These are phyloP conservation scores for Sphaceloma murrayae DNA, from an alignment of 2,329 filamentous ascomycete genomes.

Conservation along the genomic window DNA sequence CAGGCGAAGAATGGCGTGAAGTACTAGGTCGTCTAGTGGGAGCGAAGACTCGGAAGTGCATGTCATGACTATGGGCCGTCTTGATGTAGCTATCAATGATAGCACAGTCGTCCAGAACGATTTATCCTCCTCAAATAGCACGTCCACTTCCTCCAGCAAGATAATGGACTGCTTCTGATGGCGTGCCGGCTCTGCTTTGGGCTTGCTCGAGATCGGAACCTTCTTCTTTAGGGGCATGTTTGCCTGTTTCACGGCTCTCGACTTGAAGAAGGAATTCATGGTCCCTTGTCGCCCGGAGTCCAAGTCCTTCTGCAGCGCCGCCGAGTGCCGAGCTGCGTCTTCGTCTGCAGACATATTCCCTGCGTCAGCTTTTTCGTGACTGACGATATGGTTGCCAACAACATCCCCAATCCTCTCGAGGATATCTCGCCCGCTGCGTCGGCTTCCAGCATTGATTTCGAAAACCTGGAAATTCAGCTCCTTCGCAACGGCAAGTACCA, in stretches of 20 bases:
- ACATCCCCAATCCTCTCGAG: slow-evolving; percentile 91
- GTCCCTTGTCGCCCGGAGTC: slow-evolving; percentile 65
- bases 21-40: slow-evolving; percentile 60
- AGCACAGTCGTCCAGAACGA: slow-evolving; percentile 84
- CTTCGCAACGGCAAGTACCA: slow-evolving; percentile 82
- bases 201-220: slow-evolving; percentile 24
- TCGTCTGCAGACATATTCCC: slow-evolving; percentile 26
- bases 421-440: slow-evolving; percentile 80
- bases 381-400: slow-evolving; percentile 88
- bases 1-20: slow-evolving; percentile 79
- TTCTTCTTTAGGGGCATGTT: slow-evolving; percentile 23
- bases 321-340: slow-evolving; percentile 30
- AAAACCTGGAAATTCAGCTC: slow-evolving; percentile 91
- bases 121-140: slow-evolving; percentile 91
- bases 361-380: slow-evolving; percentile 33
- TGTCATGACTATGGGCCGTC: slow-evolving; percentile 85
- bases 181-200: slow-evolving; percentile 26
- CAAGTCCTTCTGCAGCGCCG: slow-evolving; percentile 48
- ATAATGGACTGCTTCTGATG: slow-evolving; percentile 88
- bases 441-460: slow-evolving; percentile 77
- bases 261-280: slow-evolving; percentile 72
- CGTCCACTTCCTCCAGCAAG: slow-evolving; percentile 83
- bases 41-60: slow-evolving; percentile 87
- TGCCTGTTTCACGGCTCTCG: slow-evolving; percentile 23
- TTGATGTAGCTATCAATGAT: slow-evolving; percentile 70